Evolutionary conservation across 2,329 filamentous ascomycete genomes (phyloP).

Genomic region (Claviceps monticola): DNA sequence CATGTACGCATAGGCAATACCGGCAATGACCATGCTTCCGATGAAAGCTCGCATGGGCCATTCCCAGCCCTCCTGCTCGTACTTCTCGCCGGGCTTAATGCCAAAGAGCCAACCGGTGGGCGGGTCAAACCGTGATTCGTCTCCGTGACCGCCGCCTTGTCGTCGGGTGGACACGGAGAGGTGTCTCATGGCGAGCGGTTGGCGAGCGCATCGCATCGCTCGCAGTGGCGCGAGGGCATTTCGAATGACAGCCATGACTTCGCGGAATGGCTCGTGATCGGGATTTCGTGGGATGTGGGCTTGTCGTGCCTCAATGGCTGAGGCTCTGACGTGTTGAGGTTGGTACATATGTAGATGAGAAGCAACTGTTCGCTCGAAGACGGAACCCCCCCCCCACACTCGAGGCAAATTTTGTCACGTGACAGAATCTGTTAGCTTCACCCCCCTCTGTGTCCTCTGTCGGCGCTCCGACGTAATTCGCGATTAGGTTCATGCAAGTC

Average conservation of each 20-base stretch:
- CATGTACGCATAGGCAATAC: conserved; percentile 85
- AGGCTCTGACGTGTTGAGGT: not conserved
- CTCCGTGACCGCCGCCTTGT: conserved; percentile 25
- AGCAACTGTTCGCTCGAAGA: not conserved
- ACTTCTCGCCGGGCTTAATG: conserved; percentile 88
- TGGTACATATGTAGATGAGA: not conserved
- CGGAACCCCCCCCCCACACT: not conserved
- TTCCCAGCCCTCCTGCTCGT: conserved; percentile 95
- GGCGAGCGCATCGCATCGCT: conserved; percentile 24
- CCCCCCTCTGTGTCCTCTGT: too few relatives aligned
- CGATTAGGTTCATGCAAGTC: not conserved
- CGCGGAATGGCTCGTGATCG: not conserved
- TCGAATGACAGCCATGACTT: conserved; percentile 23
- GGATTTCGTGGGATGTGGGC: conserved; percentile 10
- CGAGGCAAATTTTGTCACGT: not conserved
- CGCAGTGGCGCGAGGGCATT: conserved; percentile 23
- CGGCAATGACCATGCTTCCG: conserved; percentile 58
- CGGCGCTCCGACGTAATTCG: not conserved
- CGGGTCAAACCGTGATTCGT: conserved; percentile 74
- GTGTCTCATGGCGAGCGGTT: conserved; percentile 19
- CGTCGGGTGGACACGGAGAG: conserved; percentile 32
- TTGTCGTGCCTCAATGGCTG: conserved; percentile 17
- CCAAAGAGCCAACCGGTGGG: conserved; percentile 88
- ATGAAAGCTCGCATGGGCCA: conserved; percentile 73
- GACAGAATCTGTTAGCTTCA: not conserved